These are phyloP conservation scores for Sporisorium exsertum DNA, from an alignment of 1,284 basidiomycete genomes.

Conservation along the genomic window DNA sequence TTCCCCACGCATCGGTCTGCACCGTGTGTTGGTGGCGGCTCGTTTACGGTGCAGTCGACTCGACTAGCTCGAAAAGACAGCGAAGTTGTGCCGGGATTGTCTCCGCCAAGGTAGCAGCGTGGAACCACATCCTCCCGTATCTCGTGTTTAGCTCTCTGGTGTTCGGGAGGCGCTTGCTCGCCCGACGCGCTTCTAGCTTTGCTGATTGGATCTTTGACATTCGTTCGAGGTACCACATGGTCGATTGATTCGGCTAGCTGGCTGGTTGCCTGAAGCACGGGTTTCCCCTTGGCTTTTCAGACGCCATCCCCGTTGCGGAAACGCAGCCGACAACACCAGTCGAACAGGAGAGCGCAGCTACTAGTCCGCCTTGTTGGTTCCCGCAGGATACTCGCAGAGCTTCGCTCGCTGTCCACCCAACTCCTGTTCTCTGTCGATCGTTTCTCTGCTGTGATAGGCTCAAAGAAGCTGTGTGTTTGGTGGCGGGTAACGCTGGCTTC, in stretches of 20 bases:
- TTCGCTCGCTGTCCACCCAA: background rate
- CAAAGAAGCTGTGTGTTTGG: too few species aligned
- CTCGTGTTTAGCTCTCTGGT: background rate
- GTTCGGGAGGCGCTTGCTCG: background rate
- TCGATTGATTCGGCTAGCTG: background rate
- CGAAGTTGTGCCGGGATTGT: background rate
- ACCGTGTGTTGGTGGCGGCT: background rate
- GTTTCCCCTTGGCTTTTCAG: constrained; percentile 28
- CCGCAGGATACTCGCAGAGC: background rate
- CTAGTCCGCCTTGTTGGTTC: too few species aligned
- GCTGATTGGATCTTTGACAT: background rate
- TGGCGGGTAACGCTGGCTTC: background rate
- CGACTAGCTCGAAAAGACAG: background rate
- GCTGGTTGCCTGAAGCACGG: background rate
- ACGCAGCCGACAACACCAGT: background rate
- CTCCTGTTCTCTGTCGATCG: background rate
- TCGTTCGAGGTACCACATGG: constrained; percentile 5
- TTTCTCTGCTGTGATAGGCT: background rate
- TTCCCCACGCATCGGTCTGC: background rate
- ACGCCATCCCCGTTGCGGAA: background rate
- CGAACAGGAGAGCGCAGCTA: background rate
- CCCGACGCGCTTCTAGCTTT: constrained; percentile 1
- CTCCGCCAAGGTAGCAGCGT: background rate
- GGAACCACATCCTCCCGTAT: background rate
- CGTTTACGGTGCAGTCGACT: background rate